Percentiles rank a stretch among this genome's conserved stretches.
Conservation (phyloP, 108 stramenopile genomes). For the Pseudonitzschia multiseries region DNA sequence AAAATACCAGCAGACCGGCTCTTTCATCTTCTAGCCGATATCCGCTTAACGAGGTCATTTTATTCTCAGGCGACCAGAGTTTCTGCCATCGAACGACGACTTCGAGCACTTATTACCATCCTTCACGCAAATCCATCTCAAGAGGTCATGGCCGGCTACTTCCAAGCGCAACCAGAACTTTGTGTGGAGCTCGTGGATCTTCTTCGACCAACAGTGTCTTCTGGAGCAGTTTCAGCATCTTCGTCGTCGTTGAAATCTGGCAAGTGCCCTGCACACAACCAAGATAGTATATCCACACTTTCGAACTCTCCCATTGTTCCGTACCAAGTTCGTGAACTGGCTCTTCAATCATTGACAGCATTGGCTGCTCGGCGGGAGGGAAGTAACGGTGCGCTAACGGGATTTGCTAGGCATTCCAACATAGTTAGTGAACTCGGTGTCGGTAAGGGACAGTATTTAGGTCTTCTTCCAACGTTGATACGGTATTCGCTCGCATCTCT, state of each 20-base stretch:
- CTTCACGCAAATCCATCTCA: conserved; percentile 74
- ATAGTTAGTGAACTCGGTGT: conserved; percentile 91
- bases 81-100: conserved; percentile 67
- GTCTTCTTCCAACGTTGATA: conserved; percentile 88
- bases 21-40: conserved; percentile 72
- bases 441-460: conserved; percentile 88
- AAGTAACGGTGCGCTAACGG: conserved; percentile 46
- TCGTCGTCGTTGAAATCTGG: conserved; percentile 13
- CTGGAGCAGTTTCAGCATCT: conserved; percentile 44
- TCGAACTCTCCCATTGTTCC: conserved; percentile 65
- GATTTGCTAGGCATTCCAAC: conserved; percentile 78
- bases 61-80: conserved; percentile 51
- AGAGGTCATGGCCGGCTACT: conserved; percentile 79
- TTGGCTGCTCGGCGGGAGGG: conserved; percentile 82
- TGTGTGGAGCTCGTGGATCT: conserved; percentile 87
- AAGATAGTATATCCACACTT: conserved; percentile 49
- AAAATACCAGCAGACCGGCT: conserved; percentile 63
- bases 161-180: conserved; percentile 91
- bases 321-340: conserved; percentile 68
- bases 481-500: conserved; percentile 83
- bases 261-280: neutral
- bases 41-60: conserved; percentile 77
- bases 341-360: conserved; percentile 83
- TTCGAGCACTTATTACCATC: conserved; percentile 72
- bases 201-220: conserved; percentile 71